Evolutionary conservation across 202 grass and related monocot genomes (phyloP).

Genomic region (Hordeum pubiflorum): DNA sequence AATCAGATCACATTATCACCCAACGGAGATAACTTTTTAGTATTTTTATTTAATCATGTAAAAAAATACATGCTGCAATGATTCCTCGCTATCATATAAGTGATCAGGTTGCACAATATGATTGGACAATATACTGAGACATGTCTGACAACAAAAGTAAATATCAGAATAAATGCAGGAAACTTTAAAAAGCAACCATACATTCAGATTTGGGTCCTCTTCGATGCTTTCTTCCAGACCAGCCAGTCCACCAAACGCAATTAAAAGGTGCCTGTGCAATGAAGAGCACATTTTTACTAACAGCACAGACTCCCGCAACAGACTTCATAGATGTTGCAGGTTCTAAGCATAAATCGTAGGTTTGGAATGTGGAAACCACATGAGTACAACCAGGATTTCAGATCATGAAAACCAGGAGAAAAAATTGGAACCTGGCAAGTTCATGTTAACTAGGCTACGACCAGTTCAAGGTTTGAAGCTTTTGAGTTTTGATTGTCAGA

Average conservation of each 20-base stretch:
- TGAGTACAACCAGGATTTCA: background rate
- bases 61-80: background rate
- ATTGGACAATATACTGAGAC: background rate
- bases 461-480: background rate
- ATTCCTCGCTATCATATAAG: background rate
- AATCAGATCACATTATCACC: slow-evolving; percentile 14
- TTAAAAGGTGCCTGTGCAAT: slow-evolving; percentile 72
- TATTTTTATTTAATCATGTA: background rate
- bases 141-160: background rate
- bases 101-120: background rate
- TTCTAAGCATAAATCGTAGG: background rate
- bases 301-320: background rate
- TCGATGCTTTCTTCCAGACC: slow-evolving; percentile 95
- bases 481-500: background rate
- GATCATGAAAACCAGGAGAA: background rate
- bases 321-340: background rate
- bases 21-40: background rate
- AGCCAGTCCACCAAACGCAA: slow-evolving; percentile 82
- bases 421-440: background rate
- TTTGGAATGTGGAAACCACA: background rate
- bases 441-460: background rate
- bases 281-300: slow-evolving; percentile 5
- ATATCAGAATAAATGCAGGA: background rate
- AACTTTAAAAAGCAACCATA: slow-evolving; percentile 16
- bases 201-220: slow-evolving; percentile 86